These are phyloP conservation scores for Chlorella sp. DNA, from an alignment of 139 green algal genomes.

Conservation along the genomic window DNA sequence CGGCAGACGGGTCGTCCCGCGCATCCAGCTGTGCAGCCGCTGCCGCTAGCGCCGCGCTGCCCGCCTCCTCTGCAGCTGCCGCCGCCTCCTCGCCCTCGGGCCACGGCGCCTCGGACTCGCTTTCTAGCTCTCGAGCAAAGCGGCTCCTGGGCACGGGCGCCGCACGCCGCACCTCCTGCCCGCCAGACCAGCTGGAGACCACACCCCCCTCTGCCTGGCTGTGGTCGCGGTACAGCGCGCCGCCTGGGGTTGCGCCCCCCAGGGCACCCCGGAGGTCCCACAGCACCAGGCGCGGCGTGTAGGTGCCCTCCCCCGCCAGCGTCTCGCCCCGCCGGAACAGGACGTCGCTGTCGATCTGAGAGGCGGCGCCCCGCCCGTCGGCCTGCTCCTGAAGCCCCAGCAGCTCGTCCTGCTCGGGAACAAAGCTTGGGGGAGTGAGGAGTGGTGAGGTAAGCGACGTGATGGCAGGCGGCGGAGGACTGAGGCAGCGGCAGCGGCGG, in stretches of 20 bases:
- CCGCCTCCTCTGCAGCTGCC: not conserved
- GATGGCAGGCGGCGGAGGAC: not conserved
- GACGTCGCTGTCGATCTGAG: slow-evolving; percentile 54
- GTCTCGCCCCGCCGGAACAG: slow-evolving; percentile 53
- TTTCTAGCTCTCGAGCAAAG: slow-evolving; percentile 59
- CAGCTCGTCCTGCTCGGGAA: slow-evolving; percentile 70
- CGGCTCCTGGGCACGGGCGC: slow-evolving; percentile 45
- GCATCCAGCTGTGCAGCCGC: slow-evolving; percentile 51
- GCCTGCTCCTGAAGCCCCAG: slow-evolving; percentile 57
- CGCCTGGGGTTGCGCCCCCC: slow-evolving; percentile 53
- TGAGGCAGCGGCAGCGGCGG: not conserved
- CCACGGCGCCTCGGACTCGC: slow-evolving; percentile 36
- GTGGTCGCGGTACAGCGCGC: slow-evolving; percentile 8
- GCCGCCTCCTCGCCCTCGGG: slow-evolving; percentile 13
- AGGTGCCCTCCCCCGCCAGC: slow-evolving; percentile 48
- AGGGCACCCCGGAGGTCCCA: slow-evolving; percentile 71
- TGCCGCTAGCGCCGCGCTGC: slow-evolving; percentile 43
- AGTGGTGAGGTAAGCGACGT: not conserved
- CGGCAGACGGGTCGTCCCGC: not conserved
- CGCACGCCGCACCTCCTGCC: slow-evolving; percentile 53
- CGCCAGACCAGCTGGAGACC: slow-evolving; percentile 56
- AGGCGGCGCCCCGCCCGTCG: slow-evolving; percentile 32
- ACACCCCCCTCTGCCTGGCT: not conserved
- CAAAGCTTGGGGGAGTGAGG: not conserved
- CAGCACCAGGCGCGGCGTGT: slow-evolving; percentile 66